phyloP scores from a whole-genome alignment of 1,284 basidiomycete species.

The Wallemia ichthyophaga region DNA sequence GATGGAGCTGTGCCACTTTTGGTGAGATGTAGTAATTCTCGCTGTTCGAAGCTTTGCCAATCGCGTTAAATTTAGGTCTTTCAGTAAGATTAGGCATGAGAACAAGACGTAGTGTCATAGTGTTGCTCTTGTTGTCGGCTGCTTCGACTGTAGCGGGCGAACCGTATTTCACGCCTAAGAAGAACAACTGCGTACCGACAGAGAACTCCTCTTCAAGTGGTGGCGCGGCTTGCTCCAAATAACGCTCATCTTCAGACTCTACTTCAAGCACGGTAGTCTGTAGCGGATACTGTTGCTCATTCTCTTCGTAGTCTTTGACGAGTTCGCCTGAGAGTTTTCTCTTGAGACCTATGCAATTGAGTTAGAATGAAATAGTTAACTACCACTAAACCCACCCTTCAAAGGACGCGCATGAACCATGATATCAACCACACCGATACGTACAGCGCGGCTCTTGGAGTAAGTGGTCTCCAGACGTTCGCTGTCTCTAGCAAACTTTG shows the following conservation, averaged over 20 bases:
- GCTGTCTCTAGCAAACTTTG: constrained; percentile 21
- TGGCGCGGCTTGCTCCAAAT: constrained; percentile 39
- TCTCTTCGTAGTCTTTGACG: constrained; percentile 74
- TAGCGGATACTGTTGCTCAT: constrained; percentile 62
- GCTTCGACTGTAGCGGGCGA: constrained; percentile 55
- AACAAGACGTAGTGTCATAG: constrained; percentile 46
- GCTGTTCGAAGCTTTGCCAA: constrained; percentile 44
- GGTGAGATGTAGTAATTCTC: constrained; percentile 50
- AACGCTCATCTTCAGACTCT: constrained; percentile 60
- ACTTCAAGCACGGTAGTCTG: constrained; percentile 55
- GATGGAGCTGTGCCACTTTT: constrained; percentile 30
- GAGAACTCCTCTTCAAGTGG: constrained; percentile 70
- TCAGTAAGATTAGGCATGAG: constrained; percentile 16
- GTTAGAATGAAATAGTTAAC: background rate
- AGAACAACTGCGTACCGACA: constrained; percentile 66
- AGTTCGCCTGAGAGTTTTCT: constrained; percentile 64
- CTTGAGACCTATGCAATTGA: constrained; percentile 32
- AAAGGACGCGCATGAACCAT: constrained; percentile 55
- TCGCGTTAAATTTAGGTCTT: constrained; percentile 21
- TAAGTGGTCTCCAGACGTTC: constrained; percentile 55
- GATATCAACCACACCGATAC: constrained; percentile 50
- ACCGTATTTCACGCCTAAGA: constrained; percentile 83
- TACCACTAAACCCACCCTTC: constrained; percentile 31
- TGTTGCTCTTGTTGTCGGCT: constrained; percentile 26
- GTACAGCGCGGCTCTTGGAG: constrained; percentile 63